These are phyloP conservation scores for Ceriops decandra DNA, from an alignment of 345 rosid species.

Conservation along the genomic window DNA sequence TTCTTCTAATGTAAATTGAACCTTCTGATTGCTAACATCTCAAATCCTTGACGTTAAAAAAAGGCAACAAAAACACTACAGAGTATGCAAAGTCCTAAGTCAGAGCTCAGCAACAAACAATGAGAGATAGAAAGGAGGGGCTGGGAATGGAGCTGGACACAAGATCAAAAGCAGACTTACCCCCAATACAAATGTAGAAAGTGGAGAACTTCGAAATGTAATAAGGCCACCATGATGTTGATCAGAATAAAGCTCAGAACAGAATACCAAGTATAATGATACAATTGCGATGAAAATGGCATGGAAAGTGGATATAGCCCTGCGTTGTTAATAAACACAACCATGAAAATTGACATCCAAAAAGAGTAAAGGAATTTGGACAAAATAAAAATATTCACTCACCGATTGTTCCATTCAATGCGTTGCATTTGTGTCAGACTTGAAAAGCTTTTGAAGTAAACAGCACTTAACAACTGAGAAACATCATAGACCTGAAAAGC, in stretches of 20 bases:
- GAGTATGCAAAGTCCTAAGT: too few relatives aligned
- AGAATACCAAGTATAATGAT: constrained; percentile 69
- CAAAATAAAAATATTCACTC: constrained; percentile 14
- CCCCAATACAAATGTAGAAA: constrained; percentile 70
- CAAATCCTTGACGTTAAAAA: too few relatives aligned
- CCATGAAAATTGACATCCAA: constrained; percentile 7
- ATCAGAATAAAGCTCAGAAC: constrained; percentile 70
- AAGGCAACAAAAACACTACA: too few relatives aligned
- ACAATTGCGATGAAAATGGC: constrained; percentile 56
- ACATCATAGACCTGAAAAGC: constrained; percentile 62
- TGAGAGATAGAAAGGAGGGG: not conserved
- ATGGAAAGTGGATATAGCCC: constrained; percentile 77
- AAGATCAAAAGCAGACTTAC: constrained; percentile 36
- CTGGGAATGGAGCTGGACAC: not conserved
- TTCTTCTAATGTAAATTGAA: too few relatives aligned
- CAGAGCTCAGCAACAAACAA: too few relatives aligned
- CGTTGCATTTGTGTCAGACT: constrained; percentile 57
- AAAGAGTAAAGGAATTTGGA: not conserved
- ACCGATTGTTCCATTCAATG: constrained; percentile 89
- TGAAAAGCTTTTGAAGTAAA: constrained; percentile 54
- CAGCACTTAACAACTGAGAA: constrained; percentile 48
- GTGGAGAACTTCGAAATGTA: constrained; percentile 57
- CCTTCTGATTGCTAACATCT: too few relatives aligned
- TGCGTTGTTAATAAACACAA: constrained; percentile 32
- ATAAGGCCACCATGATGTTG: constrained; percentile 34